Percentiles rank a stretch among this genome's conserved stretches.
phyloP scores from a whole-genome alignment of 2,329 filamentous ascomycete species.

The Purpureocillium takamizusanense region DNA sequence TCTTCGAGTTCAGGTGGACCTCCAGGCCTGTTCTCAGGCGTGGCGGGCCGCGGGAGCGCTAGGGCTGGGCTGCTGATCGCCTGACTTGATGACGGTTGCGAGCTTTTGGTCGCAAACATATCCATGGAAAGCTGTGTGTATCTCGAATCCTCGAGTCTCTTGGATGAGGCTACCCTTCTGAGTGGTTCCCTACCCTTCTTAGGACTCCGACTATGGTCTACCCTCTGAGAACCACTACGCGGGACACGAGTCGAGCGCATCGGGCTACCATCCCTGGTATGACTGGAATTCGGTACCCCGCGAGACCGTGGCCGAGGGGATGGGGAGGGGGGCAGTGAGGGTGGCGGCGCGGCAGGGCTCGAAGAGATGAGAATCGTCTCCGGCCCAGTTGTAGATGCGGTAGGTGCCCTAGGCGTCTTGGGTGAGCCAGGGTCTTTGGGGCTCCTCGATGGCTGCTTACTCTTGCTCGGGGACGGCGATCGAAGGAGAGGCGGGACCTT shows the following conservation, averaged over 20 bases:
- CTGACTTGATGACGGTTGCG: not conserved
- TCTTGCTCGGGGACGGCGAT: conserved; percentile 7
- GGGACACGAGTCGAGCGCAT: conserved; percentile 15
- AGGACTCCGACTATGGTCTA: conserved; percentile 6
- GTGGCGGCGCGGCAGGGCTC: conserved; percentile 24
- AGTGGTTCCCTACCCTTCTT: not conserved
- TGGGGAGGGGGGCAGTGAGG: conserved; percentile 19
- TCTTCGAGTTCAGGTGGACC: too few species aligned
- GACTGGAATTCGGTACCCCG: conserved; percentile 3
- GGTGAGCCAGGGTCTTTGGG: conserved; percentile 28
- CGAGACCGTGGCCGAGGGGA: conserved; percentile 10
- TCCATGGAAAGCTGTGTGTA: conserved; percentile 25
- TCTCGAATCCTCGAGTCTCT: conserved; percentile 6
- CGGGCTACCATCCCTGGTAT: conserved; percentile 12
- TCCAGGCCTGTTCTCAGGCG: too few species aligned
- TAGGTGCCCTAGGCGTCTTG: conserved; percentile 26
- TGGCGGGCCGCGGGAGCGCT: too few species aligned
- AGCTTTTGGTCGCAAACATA: conserved; percentile 11
- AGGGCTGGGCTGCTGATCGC: too few species aligned
- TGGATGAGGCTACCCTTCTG: conserved; percentile 2
- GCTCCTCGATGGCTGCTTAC: conserved; percentile 25
- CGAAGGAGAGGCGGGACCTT: not conserved
- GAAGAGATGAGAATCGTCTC: conserved; percentile 36
- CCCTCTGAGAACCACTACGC: conserved; percentile 10
- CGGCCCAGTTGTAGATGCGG: conserved; percentile 10